These are phyloP conservation scores for Astraeus odoratus DNA, from an alignment of 768 basidiomycete species.

Conservation along the genomic window DNA sequence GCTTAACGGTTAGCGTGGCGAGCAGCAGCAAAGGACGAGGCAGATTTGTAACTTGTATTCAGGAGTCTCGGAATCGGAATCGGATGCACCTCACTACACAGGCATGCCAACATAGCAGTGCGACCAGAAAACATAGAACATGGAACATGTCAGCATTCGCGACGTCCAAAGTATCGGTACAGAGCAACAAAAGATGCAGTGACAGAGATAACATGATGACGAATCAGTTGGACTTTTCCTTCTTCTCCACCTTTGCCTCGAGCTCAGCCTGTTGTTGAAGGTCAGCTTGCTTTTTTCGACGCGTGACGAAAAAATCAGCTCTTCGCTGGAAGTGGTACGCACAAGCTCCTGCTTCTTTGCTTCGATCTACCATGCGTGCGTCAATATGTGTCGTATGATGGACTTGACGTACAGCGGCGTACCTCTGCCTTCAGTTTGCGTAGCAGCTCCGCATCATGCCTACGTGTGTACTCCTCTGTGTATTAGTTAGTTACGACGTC, in stretches of 20 bases:
- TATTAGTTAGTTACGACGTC: background rate
- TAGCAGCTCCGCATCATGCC: slow-evolving; percentile 51
- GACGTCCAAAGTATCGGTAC: background rate
- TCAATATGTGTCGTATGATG: background rate
- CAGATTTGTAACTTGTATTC: too few relatives aligned
- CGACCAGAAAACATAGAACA: too few relatives aligned
- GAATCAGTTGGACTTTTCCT: slow-evolving; percentile 12
- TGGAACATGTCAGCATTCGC: too few relatives aligned
- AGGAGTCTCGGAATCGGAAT: background rate
- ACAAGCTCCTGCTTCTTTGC: slow-evolving; percentile 27
- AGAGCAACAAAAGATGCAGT: background rate
- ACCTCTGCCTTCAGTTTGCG: slow-evolving; percentile 55
- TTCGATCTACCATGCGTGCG: slow-evolving; percentile 18
- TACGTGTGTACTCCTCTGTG: slow-evolving; percentile 57
- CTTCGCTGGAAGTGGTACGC: slow-evolving; percentile 12
- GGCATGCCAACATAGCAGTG: too few relatives aligned
- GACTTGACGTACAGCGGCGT: slow-evolving; percentile 8
- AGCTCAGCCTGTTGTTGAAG: slow-evolving; percentile 20
- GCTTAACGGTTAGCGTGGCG: too few relatives aligned
- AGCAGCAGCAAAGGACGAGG: too few relatives aligned
- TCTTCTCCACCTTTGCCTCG: slow-evolving; percentile 22
- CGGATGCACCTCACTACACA: background rate
- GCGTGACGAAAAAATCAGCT: slow-evolving; percentile 11
- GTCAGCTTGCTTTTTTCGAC: slow-evolving; percentile 9
- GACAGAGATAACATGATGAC: background rate